Percentiles rank a stretch among this genome's conserved stretches.
These are phyloP conservation scores for Mycena capillaripes DNA, from an alignment of 768 basidiomycete species.

Conservation along the genomic window DNA sequence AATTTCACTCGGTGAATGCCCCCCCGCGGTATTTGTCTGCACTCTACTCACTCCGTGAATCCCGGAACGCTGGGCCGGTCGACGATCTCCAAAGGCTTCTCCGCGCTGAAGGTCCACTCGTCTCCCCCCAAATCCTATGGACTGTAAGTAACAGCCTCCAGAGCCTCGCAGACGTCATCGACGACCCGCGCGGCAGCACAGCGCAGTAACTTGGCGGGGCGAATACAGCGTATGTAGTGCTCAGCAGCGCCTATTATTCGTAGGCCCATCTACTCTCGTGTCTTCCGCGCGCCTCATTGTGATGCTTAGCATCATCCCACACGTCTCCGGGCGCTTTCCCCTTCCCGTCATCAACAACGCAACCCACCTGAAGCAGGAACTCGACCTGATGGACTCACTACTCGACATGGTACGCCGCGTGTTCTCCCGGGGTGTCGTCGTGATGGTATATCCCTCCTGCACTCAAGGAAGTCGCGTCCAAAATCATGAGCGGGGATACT, in stretches of 20 bases:
- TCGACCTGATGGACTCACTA: slow-evolving; percentile 17
- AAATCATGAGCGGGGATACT: neutral
- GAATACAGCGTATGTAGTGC: neutral
- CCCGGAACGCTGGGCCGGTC: slow-evolving; percentile 1
- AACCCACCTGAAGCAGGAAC: neutral
- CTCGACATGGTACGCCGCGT: slow-evolving; percentile 11
- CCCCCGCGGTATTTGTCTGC: neutral
- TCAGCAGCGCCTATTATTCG: slow-evolving; percentile 18
- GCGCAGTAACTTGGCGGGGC: slow-evolving; percentile 1
- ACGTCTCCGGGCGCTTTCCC: neutral
- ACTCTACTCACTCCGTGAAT: neutral
- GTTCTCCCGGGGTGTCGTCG: neutral
- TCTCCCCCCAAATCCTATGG: neutral
- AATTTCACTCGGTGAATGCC: neutral
- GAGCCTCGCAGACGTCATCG: slow-evolving; percentile 19
- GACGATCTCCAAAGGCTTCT: slow-evolving; percentile 14
- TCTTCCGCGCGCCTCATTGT: no score
- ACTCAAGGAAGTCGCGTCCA: slow-evolving; percentile 7
- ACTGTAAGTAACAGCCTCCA: neutral
- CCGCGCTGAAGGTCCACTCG: neutral
- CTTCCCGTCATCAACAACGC: neutral
- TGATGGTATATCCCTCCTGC: neutral
- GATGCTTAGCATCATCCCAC: slow-evolving; percentile 2
- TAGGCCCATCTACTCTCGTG: neutral
- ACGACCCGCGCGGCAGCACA: neutral